Base-by-base conservation (phyloP, 164 flowering plant species). In the Pachysandra terminalis region DNA sequence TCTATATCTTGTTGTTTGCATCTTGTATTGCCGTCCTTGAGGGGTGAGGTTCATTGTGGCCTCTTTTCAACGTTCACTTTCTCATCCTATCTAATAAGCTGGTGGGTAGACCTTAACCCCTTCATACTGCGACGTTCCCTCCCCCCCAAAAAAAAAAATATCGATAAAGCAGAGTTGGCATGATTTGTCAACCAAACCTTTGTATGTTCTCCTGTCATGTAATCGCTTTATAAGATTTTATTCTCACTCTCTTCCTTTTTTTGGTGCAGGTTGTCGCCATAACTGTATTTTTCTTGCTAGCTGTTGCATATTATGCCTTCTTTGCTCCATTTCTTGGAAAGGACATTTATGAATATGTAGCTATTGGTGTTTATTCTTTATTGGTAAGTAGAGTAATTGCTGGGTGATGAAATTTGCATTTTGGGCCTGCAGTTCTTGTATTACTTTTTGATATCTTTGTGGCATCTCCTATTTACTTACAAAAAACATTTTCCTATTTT, bases 301-400 rank as follows among this genome's bases (percentile, higher is more conserved):
- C 82, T 37, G 87, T 94, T 77, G 98, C 98, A 67, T 94, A 78
- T 72, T 94, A 90, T 80, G 93, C 93, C 22, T 91, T 95, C 74
- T 95, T 92, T 71, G 96, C 97, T 56, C 97, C 98, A 41, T 95
- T 95, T 77, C 87, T 95, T 63, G 95, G 96, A 49, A 86, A 80
- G 76, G 81, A 80, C 61, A 74, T 89, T 58, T 95, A 79, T 66
- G 89, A 90, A 65, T 89, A 89, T 79, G 79, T 86, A 37, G 97
- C 97, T 16, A 56, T 83, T 53, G 93, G 85, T 65, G 83, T 89
- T 61, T 92, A 95, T 72, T 86, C 98, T 67, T 71, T 84, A 68
- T 75, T 89, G 89, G 98, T 95, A 81, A 74, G 93, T 62, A 61
- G 22, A 55, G 22, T 19, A 41, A 19, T 55, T 66, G 24, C 55